phyloP scores from a whole-genome alignment of 768 basidiomycete genomes.

The Boletellus ananas region DNA sequence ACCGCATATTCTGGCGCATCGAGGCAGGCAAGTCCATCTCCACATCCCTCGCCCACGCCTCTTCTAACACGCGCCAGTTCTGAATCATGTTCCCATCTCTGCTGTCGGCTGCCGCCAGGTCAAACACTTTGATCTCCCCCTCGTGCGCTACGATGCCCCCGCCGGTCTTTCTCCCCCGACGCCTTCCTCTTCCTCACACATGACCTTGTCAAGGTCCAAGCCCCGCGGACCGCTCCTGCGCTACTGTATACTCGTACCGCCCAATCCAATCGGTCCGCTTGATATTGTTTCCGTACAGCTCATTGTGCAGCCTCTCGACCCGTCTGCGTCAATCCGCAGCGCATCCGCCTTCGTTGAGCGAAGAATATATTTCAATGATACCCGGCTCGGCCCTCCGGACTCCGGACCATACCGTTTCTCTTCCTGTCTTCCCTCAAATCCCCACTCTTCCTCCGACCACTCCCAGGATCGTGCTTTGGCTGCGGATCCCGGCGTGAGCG shows the following conservation, averaged over 20 bases:
- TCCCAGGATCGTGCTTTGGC: constrained; percentile 17
- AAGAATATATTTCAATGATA: constrained; percentile 58
- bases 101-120: constrained; percentile 66
- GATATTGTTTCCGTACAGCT: constrained; percentile 69
- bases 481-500: constrained; percentile 2
- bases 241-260: constrained; percentile 56
- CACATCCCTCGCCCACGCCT: background rate
- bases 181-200: constrained; percentile 33
- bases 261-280: constrained; percentile 61
- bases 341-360: constrained; percentile 68
- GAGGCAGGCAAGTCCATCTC: constrained; percentile 63
- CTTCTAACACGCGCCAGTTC: constrained; percentile 42
- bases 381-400: constrained; percentile 20
- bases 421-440: constrained; percentile 16
- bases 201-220: constrained; percentile 46
- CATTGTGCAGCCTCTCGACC: constrained; percentile 56
- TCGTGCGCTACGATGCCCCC: constrained; percentile 69
- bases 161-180: constrained; percentile 35
- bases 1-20: constrained; percentile 76
- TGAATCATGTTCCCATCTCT: constrained; percentile 60
- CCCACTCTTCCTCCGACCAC: constrained; percentile 30
- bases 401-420: constrained; percentile 16
- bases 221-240: constrained; percentile 55
- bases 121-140: constrained; percentile 66
- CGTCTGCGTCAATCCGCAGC: constrained; percentile 54